A percentile compares a stretch with the other conserved stretches of the same genome.
These are phyloP conservation scores for Trypanosoma congolense DNA, from an alignment of 208 protist genomes.

Conservation along the genomic window DNA sequence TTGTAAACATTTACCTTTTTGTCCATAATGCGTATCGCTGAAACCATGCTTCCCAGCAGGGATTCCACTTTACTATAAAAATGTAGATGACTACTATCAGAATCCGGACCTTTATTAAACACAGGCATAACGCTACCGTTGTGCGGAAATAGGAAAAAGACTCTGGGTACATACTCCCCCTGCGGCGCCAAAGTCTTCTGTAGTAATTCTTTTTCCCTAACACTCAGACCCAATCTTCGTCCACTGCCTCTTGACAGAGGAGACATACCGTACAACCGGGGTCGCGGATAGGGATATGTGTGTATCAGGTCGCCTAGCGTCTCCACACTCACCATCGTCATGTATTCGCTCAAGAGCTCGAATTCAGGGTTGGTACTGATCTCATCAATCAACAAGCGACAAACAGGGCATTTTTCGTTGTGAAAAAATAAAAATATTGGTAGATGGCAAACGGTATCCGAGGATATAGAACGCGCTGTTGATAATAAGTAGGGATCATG, in stretches of 20 bases:
- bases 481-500: slow-evolving; percentile 1
- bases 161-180: slow-evolving; percentile 49
- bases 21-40: slow-evolving; percentile 50
- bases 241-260: not conserved
- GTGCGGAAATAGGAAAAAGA: slow-evolving; percentile 74
- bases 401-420: slow-evolving; percentile 13
- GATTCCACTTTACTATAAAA: slow-evolving; percentile 32
- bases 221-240: slow-evolving; percentile 1
- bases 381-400: slow-evolving; percentile 5
- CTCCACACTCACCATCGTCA: slow-evolving; percentile 46
- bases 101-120: slow-evolving; percentile 35
- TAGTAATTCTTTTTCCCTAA: slow-evolving; percentile 5
- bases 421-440: slow-evolving; percentile 24
- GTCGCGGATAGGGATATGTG: slow-evolving; percentile 17
- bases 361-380: slow-evolving; percentile 33
- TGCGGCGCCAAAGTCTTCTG: slow-evolving; percentile 34
- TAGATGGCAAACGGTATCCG: slow-evolving; percentile 9
- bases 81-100: slow-evolving; percentile 31
- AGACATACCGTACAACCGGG: slow-evolving; percentile 2
- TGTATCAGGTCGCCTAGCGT: slow-evolving; percentile 5
- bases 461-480: slow-evolving; percentile 6
- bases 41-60: slow-evolving; percentile 35
- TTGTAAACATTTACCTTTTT: slow-evolving; percentile 24
- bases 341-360: slow-evolving; percentile 35
- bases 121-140: slow-evolving; percentile 67